Evolutionary conservation across 148 eudicot species (phyloP).

Genomic region (Chenopodium quinoa): DNA sequence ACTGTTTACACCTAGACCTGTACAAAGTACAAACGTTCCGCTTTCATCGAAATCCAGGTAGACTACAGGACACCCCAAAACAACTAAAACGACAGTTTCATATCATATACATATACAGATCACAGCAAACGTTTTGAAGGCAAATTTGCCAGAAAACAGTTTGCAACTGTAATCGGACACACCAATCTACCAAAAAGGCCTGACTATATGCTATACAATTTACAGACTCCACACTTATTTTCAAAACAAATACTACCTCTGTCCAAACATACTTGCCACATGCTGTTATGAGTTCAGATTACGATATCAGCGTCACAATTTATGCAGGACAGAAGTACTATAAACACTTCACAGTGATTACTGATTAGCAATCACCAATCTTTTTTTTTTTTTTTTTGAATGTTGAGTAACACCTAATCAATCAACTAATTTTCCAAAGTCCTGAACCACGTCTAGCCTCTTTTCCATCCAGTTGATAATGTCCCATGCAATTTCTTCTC

Average conservation of each 20-base stretch:
- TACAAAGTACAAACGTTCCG: not conserved
- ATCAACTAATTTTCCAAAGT: slow-evolving; percentile 3
- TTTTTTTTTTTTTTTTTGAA: not conserved
- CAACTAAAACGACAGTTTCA: not conserved
- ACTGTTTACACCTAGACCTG: not conserved
- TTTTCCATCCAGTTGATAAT: slow-evolving; percentile 83
- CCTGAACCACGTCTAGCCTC: slow-evolving; percentile 18
- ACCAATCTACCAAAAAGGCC: slow-evolving; percentile 21
- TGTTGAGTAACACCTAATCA: not conserved
- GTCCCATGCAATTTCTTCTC: slow-evolving; percentile 81
- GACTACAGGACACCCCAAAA: not conserved
- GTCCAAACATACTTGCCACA: not conserved
- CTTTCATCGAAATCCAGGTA: not conserved
- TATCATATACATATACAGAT: not conserved
- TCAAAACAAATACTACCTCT: not conserved
- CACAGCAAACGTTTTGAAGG: not conserved
- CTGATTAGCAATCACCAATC: not conserved
- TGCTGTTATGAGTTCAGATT: not conserved
- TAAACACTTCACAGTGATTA: not conserved
- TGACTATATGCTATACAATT: slow-evolving; percentile 23
- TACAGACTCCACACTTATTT: slow-evolving; percentile 14
- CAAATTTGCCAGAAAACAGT: slow-evolving; percentile 16
- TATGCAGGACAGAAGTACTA: not conserved
- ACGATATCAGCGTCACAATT: not conserved
- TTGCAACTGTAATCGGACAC: slow-evolving; percentile 6